A percentile compares a stretch with the other conserved stretches of the same genome.
These are phyloP conservation scores for Pyrus betulifolia DNA, from an alignment of 306 rosid species.

Conservation along the genomic window DNA sequence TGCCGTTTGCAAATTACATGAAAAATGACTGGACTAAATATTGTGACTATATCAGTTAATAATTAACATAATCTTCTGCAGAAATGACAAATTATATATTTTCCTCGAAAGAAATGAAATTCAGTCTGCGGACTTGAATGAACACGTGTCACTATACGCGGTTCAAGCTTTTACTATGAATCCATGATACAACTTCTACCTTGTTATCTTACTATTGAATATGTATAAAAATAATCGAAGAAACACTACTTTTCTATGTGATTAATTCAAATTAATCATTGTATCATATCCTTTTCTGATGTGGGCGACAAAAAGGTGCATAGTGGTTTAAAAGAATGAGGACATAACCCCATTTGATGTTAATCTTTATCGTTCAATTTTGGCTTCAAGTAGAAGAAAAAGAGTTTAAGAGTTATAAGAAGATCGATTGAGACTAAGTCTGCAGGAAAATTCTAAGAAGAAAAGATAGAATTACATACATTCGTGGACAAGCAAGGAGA, in stretches of 20 bases:
- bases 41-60: not conserved
- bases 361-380: not conserved
- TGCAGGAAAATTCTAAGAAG: constrained; percentile 8
- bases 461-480: not conserved
- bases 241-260: not conserved
- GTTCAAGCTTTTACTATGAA: not conserved
- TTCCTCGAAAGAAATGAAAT: not conserved
- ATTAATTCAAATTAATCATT: not conserved
- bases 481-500: constrained; percentile 8
- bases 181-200: not conserved
- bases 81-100: not conserved
- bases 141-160: not conserved
- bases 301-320: constrained; percentile 16
- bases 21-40: not conserved
- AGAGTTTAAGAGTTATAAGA: not conserved
- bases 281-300: not conserved
- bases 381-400: not conserved
- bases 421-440: constrained; percentile 9
- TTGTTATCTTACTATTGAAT: not conserved
- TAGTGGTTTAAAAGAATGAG: not conserved
- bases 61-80: not conserved
- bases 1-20: not conserved
- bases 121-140: not conserved
- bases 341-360: not conserved
- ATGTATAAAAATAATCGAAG: not conserved